Evolutionary conservation across 257 asterid species (phyloP).

Genomic region (Fraxinus quadrangulata): DNA sequence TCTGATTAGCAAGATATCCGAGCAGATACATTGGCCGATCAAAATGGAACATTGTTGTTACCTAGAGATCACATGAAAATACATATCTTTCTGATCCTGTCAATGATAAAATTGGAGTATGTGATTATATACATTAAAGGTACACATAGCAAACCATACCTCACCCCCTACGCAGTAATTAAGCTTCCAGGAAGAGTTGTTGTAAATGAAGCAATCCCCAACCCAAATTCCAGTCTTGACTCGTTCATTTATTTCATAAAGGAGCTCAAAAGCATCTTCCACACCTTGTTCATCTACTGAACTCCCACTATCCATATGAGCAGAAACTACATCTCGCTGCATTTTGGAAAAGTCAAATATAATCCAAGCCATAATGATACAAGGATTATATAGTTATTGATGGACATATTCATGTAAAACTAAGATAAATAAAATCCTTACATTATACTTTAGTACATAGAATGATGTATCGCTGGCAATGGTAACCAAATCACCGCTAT

Average conservation of each 20-base stretch:
- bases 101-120: conserved; percentile 21
- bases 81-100: conserved; percentile 9
- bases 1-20: conserved; percentile 94
- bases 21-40: conserved; percentile 98
- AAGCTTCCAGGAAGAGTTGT: conserved; percentile 93
- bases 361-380: conserved; percentile 18
- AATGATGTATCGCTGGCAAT: conserved; percentile 81
- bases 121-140: conserved; percentile 2
- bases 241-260: conserved; percentile 91
- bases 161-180: conserved; percentile 99
- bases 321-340: conserved; percentile 95
- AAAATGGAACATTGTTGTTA: conserved; percentile 95
- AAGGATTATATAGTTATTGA: neutral
- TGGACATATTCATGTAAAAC: conserved; percentile 20
- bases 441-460: conserved; percentile 81
- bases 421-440: conserved; percentile 35
- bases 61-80: conserved; percentile 44
- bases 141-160: conserved; percentile 46
- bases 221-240: conserved; percentile 98
- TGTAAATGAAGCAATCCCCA: conserved; percentile 98
- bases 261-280: conserved; percentile 97
- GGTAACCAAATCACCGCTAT: conserved; percentile 84
- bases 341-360: conserved; percentile 31
- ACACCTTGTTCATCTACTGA: conserved; percentile 91
- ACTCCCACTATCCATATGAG: conserved; percentile 87